Conservation (phyloP, 1,139 yeast genomes). For the Yamadazyma aaseri region DNA sequence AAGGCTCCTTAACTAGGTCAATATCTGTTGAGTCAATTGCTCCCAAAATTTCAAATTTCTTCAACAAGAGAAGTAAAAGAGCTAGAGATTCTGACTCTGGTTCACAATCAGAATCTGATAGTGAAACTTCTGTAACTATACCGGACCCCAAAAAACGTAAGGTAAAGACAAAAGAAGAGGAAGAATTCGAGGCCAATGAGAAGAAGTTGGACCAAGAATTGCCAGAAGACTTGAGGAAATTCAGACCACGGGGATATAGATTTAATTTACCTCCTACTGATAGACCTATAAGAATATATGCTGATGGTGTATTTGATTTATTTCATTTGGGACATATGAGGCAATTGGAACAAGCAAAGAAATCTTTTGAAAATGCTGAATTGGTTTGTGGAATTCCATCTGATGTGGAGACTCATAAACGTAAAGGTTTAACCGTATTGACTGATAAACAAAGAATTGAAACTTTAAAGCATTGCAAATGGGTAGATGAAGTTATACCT, state of each 20-base stretch:
- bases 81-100: slow-evolving; percentile 16
- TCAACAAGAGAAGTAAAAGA: slow-evolving; percentile 34
- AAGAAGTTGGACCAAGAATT: slow-evolving; percentile 54
- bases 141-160: slow-evolving; percentile 24
- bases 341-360: slow-evolving; percentile 94
- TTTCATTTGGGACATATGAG: slow-evolving; percentile 98
- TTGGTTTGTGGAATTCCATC: slow-evolving; percentile 91
- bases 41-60: slow-evolving; percentile 38
- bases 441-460: slow-evolving; percentile 87
- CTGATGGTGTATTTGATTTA: slow-evolving; percentile 96
- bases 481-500: slow-evolving; percentile 97
- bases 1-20: slow-evolving; percentile 25
- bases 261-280: slow-evolving; percentile 83
- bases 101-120: slow-evolving; percentile 18
- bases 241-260: slow-evolving; percentile 65
- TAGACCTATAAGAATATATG: slow-evolving; percentile 87
- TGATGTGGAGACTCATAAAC: slow-evolving; percentile 84
- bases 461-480: slow-evolving; percentile 81
- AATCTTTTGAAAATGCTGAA: slow-evolving; percentile 80
- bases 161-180: slow-evolving; percentile 28
- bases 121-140: slow-evolving; percentile 16
- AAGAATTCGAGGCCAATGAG: slow-evolving; percentile 51
- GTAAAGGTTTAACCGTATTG: slow-evolving; percentile 90
- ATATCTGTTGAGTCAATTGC: slow-evolving; percentile 45
- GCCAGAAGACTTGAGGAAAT: slow-evolving; percentile 64